Base-by-base conservation (phyloP, 2,329 filamentous ascomycete species). In the Sclerotinia glacialis region DNA sequence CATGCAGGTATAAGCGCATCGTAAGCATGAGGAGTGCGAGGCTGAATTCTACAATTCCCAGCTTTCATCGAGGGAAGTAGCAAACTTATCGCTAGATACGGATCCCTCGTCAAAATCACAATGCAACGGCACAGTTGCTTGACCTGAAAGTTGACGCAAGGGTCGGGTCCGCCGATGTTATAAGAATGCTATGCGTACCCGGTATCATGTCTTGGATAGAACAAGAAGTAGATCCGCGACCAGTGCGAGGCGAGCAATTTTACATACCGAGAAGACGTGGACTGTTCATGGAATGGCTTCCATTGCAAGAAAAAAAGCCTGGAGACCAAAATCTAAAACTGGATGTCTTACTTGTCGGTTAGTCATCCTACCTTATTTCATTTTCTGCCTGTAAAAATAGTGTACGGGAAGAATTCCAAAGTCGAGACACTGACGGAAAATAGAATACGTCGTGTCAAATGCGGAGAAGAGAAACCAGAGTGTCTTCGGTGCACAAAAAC, bases 391-490 rank as follows among this genome's bases (percentile, higher is more conserved):
- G 23, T 26, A 21, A 28, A 3, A 21, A 49, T 21, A 44, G 28
- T 5, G 12, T 61, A 46, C 21, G 14, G 5, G n/a, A 21, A n/a
- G 37, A 54, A 23, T 21, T 18, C 14, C 16, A 23, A 52, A 18
- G 16, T 26, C 21, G 42, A 46, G 58, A 67, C n/a, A 66, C 50
- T 66, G 34, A 37, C 50, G 34, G 4, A 12, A 52, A 44, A 7
- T 65, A 75, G 74, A 60, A 71, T 73, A 21, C 68, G 73, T n/a
- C 68, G 73, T 66, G 71, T 76, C 4, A 75, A 75, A 54, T 76
- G 74, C 47, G 74, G 72, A 28, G 74, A 75, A 67, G 70, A 72
- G 37, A 73, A 70, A 58, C 74, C 74, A 3, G 69, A 70, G 31
- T 75, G 74, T 50, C 69, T 70, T 58, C 68, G 71, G 65, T 75